Conservation (phyloP, 805 yeast genomes). For the Wickerhamiella qilinensis region DNA sequence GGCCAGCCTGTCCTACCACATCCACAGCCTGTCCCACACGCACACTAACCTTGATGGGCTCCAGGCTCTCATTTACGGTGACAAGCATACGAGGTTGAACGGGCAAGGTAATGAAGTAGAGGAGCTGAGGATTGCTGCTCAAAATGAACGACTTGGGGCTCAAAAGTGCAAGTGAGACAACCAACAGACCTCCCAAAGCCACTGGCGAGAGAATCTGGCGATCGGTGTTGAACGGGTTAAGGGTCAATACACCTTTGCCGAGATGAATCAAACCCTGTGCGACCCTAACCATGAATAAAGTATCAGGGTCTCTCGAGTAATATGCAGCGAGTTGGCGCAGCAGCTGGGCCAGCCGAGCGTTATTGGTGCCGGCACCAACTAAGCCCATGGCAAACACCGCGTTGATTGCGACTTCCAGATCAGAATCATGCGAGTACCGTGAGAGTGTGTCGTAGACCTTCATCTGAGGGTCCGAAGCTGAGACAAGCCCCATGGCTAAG, state of each 20-base stretch:
- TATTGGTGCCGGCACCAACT: conserved; percentile 97
- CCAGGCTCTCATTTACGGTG: conserved; percentile 79
- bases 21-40: conserved; percentile 99
- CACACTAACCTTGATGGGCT: conserved; percentile 88
- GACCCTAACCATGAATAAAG: conserved; percentile 79
- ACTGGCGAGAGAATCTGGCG: conserved; percentile 76
- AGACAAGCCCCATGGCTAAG: conserved; percentile 90
- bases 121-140: conserved; percentile 56
- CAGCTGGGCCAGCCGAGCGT: conserved; percentile 92
- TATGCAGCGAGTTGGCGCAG: conserved; percentile 89
- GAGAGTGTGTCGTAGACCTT: conserved; percentile 93
- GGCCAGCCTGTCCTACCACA: conserved; percentile 97
- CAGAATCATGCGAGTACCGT: conserved; percentile 90
- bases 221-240: conserved; percentile 81
- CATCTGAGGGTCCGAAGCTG: conserved; percentile 90
- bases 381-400: conserved; percentile 95
- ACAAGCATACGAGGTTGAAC: conserved; percentile 84
- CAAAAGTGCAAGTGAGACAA: conserved; percentile 67
- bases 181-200: conserved; percentile 74
- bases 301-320: conserved; percentile 78
- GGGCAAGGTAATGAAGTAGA: conserved; percentile 75
- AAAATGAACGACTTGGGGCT: conserved; percentile 75
- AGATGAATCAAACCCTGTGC: conserved; percentile 90
- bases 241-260: conserved; percentile 88
- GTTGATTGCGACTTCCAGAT: conserved; percentile 82